phyloP scores from a whole-genome alignment of 805 yeast genomes.

The Myxozyma lipomycoides region DNA sequence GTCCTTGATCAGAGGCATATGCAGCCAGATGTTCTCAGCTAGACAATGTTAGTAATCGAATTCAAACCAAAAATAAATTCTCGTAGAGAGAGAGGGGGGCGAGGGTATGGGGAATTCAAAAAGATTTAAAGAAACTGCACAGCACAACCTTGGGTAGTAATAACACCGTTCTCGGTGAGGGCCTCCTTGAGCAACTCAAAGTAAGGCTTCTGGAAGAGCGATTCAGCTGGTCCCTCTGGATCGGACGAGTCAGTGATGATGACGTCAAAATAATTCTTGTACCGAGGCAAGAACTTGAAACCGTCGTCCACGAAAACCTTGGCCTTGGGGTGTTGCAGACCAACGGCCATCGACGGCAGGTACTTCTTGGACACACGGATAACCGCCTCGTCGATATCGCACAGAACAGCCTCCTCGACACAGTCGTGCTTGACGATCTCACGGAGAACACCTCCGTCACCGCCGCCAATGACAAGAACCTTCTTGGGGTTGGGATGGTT shows the following conservation, averaged over 20 bases:
- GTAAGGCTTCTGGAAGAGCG: slow-evolving; percentile 87
- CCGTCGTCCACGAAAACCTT: slow-evolving; percentile 93
- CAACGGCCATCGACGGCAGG: slow-evolving; percentile 81
- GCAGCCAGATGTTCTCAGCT: slow-evolving; percentile 90
- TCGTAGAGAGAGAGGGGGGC: slow-evolving; percentile 22
- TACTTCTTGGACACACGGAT: slow-evolving; percentile 80
- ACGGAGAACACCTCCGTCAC: slow-evolving; percentile 97
- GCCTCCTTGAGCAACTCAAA: slow-evolving; percentile 80
- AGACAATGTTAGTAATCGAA: slow-evolving; percentile 31
- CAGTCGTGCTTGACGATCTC: slow-evolving; percentile 85
- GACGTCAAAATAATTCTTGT: slow-evolving; percentile 84
- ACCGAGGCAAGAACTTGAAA: slow-evolving; percentile 85
- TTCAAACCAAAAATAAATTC: background rate
- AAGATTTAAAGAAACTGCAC: slow-evolving; percentile 26
- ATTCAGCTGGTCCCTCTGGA: slow-evolving; percentile 98
- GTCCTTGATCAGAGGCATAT: slow-evolving; percentile 74
- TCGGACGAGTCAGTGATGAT: slow-evolving; percentile 96
- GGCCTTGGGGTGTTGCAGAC: slow-evolving; percentile 84
- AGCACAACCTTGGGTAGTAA: slow-evolving; percentile 69
- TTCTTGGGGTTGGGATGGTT: slow-evolving; percentile 92
- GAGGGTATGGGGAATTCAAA: background rate
- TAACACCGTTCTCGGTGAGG: slow-evolving; percentile 88
- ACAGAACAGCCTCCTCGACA: slow-evolving; percentile 83
- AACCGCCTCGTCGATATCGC: slow-evolving; percentile 94
- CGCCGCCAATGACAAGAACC: slow-evolving; percentile 95